Conservation (phyloP, 176 grass and related monocot genomes). For the Pontederia crassipes region DNA sequence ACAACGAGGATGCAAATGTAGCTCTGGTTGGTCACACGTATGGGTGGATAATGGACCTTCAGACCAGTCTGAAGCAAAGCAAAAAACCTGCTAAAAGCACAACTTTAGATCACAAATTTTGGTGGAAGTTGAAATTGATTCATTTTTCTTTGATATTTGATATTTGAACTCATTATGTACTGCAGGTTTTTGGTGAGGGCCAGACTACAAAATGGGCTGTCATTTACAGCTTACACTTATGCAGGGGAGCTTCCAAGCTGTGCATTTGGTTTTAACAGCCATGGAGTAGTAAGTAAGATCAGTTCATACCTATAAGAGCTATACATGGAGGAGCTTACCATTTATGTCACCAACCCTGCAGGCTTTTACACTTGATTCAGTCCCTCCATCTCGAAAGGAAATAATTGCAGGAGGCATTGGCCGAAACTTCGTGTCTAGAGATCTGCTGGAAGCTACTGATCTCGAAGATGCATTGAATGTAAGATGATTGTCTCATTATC, state of each 20-base stretch:
- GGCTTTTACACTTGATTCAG: conserved; percentile 78
- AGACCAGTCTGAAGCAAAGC: not conserved
- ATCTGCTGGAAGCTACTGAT: conserved; percentile 49
- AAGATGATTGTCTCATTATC: not conserved
- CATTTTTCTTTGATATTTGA: too few species aligned
- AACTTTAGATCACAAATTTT: too few species aligned
- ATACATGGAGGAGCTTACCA: not conserved
- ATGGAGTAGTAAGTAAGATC: conserved; percentile 50
- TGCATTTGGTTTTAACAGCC: conserved; percentile 87
- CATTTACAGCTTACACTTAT: conserved; percentile 67
- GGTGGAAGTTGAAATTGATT: too few species aligned
- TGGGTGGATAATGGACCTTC: not conserved
- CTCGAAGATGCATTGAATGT: conserved; percentile 51
- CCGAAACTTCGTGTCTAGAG: conserved; percentile 56
- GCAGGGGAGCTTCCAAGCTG: conserved; percentile 80
- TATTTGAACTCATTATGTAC: too few species aligned
- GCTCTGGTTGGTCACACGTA: conserved; percentile 72
- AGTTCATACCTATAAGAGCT: not conserved
- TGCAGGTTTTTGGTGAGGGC: conserved; percentile 55
- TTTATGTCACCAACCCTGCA: conserved; percentile 2
- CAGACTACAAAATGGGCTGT: conserved; percentile 34
- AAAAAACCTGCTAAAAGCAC: not conserved
- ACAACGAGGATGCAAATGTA: conserved; percentile 70
- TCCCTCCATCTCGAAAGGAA: conserved; percentile 47
- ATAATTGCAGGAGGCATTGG: conserved; percentile 41